These are phyloP conservation scores for Pseudocercospora vitis DNA, from an alignment of 2,329 filamentous ascomycete species.

Conservation along the genomic window DNA sequence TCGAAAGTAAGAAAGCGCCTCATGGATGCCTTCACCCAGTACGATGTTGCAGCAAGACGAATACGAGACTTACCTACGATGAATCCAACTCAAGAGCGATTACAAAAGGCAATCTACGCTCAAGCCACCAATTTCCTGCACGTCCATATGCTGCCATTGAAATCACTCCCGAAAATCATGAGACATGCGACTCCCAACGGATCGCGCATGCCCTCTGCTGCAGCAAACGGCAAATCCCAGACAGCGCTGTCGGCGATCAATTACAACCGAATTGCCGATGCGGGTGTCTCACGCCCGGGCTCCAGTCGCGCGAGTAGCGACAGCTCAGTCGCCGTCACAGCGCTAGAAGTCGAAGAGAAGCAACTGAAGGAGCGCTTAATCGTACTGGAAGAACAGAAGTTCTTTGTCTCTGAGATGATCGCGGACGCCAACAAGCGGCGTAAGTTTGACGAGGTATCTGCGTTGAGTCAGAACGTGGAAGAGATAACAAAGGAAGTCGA, in stretches of 20 bases:
- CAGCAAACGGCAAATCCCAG: constrained; percentile 36
- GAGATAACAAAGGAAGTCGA: constrained; percentile 80
- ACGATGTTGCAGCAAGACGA: constrained; percentile 76
- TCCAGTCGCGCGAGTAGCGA: constrained; percentile 55
- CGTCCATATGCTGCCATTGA: constrained; percentile 85
- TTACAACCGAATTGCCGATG: constrained; percentile 53
- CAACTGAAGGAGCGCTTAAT: constrained; percentile 75
- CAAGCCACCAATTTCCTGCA: constrained; percentile 82
- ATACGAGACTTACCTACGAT: constrained; percentile 75
- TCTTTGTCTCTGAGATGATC: constrained; percentile 85
- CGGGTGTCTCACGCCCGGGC: constrained; percentile 39
- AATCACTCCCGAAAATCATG: constrained; percentile 48
- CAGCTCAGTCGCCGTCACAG: constrained; percentile 51
- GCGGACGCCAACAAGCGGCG: constrained; percentile 71
- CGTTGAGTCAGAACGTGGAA: constrained; percentile 74
- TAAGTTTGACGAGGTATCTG: constrained; percentile 83
- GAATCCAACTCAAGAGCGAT: constrained; percentile 67
- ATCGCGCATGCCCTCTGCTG: constrained; percentile 24
- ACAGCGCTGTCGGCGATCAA: constrained; percentile 60
- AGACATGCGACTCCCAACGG: constrained; percentile 58
- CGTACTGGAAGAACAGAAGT: constrained; percentile 86
- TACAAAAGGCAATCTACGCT: constrained; percentile 80
- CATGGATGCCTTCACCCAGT: constrained; percentile 85
- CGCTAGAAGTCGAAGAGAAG: constrained; percentile 80
- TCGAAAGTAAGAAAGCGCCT: constrained; percentile 86